A percentile compares a stretch with the other conserved stretches of the same genome.
Conservation (phyloP, 2,329 filamentous ascomycete genomes). For the Alternaria conjuncta region DNA sequence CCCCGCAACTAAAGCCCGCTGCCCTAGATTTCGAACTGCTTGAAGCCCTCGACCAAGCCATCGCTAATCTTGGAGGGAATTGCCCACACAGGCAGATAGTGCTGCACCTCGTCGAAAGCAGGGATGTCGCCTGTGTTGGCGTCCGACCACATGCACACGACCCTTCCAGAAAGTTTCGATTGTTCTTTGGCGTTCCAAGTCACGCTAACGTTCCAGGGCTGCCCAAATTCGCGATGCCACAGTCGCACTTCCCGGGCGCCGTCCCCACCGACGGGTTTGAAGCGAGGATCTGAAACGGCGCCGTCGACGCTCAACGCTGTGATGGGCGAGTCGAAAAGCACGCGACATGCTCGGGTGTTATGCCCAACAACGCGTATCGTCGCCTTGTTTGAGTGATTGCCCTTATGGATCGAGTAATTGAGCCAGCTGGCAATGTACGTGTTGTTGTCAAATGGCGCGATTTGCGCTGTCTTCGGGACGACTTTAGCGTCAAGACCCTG, state of each 20-base stretch:
- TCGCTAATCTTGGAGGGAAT: constrained; percentile 76
- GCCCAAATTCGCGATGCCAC: constrained; percentile 82
- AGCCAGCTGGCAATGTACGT: constrained; percentile 61
- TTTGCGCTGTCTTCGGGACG: constrained; percentile 52
- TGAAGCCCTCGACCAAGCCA: constrained; percentile 82
- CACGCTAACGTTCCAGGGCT: constrained; percentile 77
- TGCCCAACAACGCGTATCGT: constrained; percentile 70
- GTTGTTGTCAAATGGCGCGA: constrained; percentile 30
- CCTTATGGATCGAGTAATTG: constrained; percentile 64
- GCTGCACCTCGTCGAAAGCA: constrained; percentile 78
- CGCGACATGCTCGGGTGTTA: constrained; percentile 79
- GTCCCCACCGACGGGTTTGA: constrained; percentile 66
- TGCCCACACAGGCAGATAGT: constrained; percentile 81
- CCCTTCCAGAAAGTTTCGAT: constrained; percentile 59
- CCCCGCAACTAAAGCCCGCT: constrained; percentile 17
- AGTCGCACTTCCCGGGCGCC: constrained; percentile 74
- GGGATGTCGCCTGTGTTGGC: constrained; percentile 79
- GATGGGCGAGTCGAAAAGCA: constrained; percentile 74
- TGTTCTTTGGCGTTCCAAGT: constrained; percentile 61
- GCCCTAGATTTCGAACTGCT: constrained; percentile 60
- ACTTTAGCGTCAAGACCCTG: constrained; percentile 71
- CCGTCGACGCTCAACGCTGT: constrained; percentile 68
- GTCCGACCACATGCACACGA: constrained; percentile 88
- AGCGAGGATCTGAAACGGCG: constrained; percentile 67
- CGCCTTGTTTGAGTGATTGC: constrained; percentile 59